Evolutionary conservation across 805 yeast species (phyloP).

Genomic region (Schwanniomyces sp.): DNA sequence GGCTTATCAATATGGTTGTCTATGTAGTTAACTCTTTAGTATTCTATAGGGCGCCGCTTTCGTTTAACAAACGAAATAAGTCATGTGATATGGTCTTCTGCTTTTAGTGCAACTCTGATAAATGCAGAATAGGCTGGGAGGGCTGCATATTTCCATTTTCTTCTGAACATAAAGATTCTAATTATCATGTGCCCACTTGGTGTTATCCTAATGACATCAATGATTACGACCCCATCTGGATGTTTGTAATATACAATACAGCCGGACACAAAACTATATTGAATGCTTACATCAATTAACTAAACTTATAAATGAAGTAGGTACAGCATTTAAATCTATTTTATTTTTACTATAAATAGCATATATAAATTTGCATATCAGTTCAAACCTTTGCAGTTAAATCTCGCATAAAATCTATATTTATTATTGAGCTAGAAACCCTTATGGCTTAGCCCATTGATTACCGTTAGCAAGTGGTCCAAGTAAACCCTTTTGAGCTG

Average conservation of each 20-base stretch:
- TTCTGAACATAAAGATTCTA: too few relatives aligned
- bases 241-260: too few relatives aligned
- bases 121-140: too few relatives aligned
- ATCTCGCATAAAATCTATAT: background rate
- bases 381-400: background rate
- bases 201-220: too few relatives aligned
- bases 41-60: too few relatives aligned
- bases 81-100: background rate
- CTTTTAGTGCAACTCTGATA: too few relatives aligned
- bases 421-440: background rate
- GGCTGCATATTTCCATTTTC: too few relatives aligned
- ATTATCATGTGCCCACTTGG: too few relatives aligned
- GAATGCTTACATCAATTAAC: slow-evolving; percentile 32
- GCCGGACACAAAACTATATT: too few relatives aligned
- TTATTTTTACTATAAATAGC: background rate
- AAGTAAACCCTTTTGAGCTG: slow-evolving; percentile 71
- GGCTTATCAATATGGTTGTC: too few relatives aligned
- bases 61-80: background rate
- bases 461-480: slow-evolving; percentile 55
- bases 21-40: too few relatives aligned
- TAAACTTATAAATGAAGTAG: background rate
- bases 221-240: too few relatives aligned
- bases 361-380: background rate
- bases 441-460: slow-evolving; percentile 51
- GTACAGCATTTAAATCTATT: background rate